A percentile compares a stretch with the other conserved stretches of the same genome.
phyloP scores from a whole-genome alignment of 2,329 filamentous ascomycete species.

The Penicillium paneum region DNA sequence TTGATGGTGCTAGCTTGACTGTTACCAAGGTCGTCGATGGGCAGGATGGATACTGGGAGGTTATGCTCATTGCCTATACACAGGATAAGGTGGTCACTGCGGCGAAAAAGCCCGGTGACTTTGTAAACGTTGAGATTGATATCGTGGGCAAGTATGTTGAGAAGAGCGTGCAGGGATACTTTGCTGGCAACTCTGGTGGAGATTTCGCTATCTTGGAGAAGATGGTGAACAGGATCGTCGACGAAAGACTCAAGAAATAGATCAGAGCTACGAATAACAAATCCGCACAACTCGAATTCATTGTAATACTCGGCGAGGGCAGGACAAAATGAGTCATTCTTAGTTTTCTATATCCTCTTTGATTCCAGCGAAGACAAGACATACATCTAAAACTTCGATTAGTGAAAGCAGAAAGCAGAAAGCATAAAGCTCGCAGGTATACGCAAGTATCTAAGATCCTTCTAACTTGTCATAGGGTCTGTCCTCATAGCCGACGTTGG shows the following conservation, averaged over 20 bases:
- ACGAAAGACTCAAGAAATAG: constrained; percentile 58
- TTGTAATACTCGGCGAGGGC: not conserved
- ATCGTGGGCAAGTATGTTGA: constrained; percentile 65
- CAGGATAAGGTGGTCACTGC: constrained; percentile 87
- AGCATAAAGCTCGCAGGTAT: not conserved
- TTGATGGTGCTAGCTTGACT: constrained; percentile 93
- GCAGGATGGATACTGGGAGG: constrained; percentile 80
- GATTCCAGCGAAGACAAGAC: constrained; percentile 1
- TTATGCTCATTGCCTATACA: constrained; percentile 97
- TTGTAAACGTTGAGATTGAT: constrained; percentile 90
- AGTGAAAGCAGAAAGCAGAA: not conserved
- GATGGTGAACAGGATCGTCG: constrained; percentile 71
- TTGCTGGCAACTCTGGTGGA: constrained; percentile 47
- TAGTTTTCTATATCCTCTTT: not conserved
- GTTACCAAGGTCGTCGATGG: constrained; percentile 80
- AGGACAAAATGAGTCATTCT: not conserved
- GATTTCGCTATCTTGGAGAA: constrained; percentile 61
- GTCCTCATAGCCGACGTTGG: not conserved
- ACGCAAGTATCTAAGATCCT: not conserved
- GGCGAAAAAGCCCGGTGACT: constrained; percentile 71
- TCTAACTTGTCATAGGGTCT: not conserved
- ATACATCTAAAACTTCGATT: not conserved
- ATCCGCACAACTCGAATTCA: not conserved
- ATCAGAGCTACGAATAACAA: not conserved
- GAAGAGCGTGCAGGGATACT: constrained; percentile 82